A percentile compares a stretch with the other conserved stretches of the same genome.
phyloP scores from a whole-genome alignment of 441 rosid genomes.

The Adansonia madagascariensis region DNA sequence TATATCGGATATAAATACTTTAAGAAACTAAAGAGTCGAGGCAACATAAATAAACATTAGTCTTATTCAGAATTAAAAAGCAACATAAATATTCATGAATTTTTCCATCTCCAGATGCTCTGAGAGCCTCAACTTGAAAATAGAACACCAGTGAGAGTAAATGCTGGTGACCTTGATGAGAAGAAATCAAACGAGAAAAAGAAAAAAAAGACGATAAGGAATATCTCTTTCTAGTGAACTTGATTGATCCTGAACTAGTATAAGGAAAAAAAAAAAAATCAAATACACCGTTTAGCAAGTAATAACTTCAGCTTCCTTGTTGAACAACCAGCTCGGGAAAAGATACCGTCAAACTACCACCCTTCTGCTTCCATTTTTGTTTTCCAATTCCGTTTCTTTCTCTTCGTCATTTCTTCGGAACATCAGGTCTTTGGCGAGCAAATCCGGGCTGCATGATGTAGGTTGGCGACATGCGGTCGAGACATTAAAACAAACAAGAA shows the following conservation, averaged over 20 bases:
- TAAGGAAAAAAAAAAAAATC: background rate
- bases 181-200: background rate
- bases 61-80: background rate
- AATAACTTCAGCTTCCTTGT: conserved; percentile 24
- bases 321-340: conserved; percentile 31
- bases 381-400: background rate
- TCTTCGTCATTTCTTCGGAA: conserved; percentile 30
- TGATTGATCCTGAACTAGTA: conserved; percentile 21
- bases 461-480: conserved; percentile 29
- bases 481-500: conserved; percentile 36
- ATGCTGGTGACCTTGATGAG: conserved; percentile 19
- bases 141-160: conserved; percentile 14
- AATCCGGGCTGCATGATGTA: conserved; percentile 68
- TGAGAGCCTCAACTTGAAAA: conserved; percentile 19
- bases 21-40: no score
- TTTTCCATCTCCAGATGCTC: conserved; percentile 13
- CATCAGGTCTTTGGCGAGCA: conserved; percentile 52
- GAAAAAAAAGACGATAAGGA: background rate
- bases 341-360: conserved; percentile 1
- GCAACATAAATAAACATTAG: background rate
- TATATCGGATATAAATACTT: no score
- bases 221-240: conserved; percentile 12
- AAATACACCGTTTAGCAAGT: background rate
- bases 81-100: conserved; percentile 7
- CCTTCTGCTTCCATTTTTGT: background rate